Evolutionary conservation across 352 stramenopile species (phyloP).

Genomic region (Globisporangium orthogonon): DNA sequence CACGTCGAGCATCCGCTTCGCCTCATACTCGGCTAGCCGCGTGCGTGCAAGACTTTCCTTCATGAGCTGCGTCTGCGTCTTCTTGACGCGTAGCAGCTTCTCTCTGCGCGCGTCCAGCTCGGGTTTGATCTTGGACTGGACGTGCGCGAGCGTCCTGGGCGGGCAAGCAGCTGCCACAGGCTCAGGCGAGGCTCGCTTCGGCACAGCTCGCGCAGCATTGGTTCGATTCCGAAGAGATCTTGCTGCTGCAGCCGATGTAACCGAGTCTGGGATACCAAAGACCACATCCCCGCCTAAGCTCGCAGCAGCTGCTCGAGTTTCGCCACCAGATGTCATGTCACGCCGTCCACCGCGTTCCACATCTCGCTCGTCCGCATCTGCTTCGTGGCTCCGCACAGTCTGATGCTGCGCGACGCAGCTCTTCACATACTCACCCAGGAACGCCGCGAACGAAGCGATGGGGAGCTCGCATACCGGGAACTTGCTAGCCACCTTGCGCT

Average conservation of each 20-base stretch:
- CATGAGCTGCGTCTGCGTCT: slow-evolving; percentile 71
- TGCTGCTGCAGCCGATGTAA: neutral
- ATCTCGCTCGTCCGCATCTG: neutral
- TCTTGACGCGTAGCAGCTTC: slow-evolving; percentile 68
- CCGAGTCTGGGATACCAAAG: too few species aligned
- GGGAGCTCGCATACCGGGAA: slow-evolving; percentile 32
- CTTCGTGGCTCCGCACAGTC: neutral
- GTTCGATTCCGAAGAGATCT: neutral
- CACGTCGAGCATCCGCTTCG: slow-evolving; percentile 20
- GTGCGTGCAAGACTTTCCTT: slow-evolving; percentile 53
- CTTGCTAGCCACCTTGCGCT: slow-evolving; percentile 26
- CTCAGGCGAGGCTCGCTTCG: neutral
- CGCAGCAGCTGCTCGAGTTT: too few species aligned
- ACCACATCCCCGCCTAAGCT: too few species aligned
- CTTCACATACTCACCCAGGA: slow-evolving; percentile 46
- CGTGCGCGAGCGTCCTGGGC: slow-evolving; percentile 23
- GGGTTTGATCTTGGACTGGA: slow-evolving; percentile 61
- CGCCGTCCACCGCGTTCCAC: too few species aligned
- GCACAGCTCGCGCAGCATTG: neutral
- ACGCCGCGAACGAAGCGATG: slow-evolving; percentile 46
- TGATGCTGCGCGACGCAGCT: slow-evolving; percentile 25
- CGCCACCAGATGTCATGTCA: too few species aligned
- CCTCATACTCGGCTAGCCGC: slow-evolving; percentile 55
- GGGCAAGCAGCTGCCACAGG: neutral
- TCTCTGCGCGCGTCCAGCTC: slow-evolving; percentile 43